These are phyloP conservation scores for Chaetomiaceae sp. DNA, from an alignment of 2,329 filamentous ascomycete genomes.

Conservation along the genomic window DNA sequence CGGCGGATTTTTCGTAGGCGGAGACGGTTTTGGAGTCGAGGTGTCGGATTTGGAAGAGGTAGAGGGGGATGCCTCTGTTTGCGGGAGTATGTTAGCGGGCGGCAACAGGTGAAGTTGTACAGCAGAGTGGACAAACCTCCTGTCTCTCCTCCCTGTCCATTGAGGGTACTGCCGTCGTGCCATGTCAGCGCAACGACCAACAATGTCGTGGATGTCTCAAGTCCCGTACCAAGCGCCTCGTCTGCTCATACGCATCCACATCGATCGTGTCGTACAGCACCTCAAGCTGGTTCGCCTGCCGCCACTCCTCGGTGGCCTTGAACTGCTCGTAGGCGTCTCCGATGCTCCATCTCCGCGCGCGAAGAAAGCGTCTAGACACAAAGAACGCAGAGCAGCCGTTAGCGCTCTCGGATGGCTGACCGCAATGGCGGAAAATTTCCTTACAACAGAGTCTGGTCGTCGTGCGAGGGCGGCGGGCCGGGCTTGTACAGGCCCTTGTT, in stretches of 20 bases:
- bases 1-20: conserved; percentile 68
- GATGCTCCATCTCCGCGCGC: conserved; percentile 76
- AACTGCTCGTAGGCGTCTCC: conserved; percentile 79
- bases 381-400: not conserved
- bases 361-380: conserved; percentile 67
- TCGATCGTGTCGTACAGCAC: conserved; percentile 84
- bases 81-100: not conserved
- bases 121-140: conserved; percentile 34
- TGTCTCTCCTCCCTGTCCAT: conserved; percentile 89
- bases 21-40: conserved; percentile 78
- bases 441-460: conserved; percentile 69
- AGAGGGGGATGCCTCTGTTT: conserved; percentile 78
- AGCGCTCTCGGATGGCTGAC: not conserved
- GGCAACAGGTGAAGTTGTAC: not conserved
- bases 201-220: not conserved
- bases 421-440: conserved; percentile 26
- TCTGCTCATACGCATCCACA: conserved; percentile 75
- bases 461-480: conserved; percentile 57
- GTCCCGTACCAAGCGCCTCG: conserved; percentile 61
- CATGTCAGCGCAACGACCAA: conserved; percentile 1
- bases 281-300: conserved; percentile 72
- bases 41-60: conserved; percentile 81
- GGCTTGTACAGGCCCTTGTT: conserved; percentile 61
- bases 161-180: conserved; percentile 68
- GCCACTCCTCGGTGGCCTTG: conserved; percentile 83